A percentile compares a stretch with the other conserved stretches of the same genome.
phyloP scores from a whole-genome alignment of 345 rosid species.

The Iberis pinnata region DNA sequence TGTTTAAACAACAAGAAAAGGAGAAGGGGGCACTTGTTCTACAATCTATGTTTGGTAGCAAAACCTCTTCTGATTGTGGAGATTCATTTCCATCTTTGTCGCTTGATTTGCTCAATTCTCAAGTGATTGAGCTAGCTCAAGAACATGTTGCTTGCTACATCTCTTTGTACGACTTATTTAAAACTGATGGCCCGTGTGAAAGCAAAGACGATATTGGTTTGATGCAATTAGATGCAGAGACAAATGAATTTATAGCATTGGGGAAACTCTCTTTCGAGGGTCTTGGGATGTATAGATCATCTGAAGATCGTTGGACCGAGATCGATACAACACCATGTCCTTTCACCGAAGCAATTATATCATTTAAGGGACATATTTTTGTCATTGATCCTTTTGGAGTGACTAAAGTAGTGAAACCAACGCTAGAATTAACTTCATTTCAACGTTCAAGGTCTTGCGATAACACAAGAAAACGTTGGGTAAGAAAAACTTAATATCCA shows the following conservation, averaged over 20 bases:
- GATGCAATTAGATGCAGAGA: neutral
- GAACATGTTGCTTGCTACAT: constrained; percentile 20
- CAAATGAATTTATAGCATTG: neutral
- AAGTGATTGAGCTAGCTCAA: constrained; percentile 12
- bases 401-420: constrained; percentile 20
- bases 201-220: neutral
- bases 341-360: neutral
- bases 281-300: constrained; percentile 8
- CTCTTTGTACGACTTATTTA: neutral
- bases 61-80: neutral
- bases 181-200: too few species aligned
- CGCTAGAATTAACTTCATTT: constrained; percentile 12
- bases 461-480: constrained; percentile 22
- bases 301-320: constrained; percentile 15
- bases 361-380: constrained; percentile 14
- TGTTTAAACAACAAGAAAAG: constrained; percentile 9
- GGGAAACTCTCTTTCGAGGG: neutral
- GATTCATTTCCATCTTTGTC: constrained; percentile 3
- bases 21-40: constrained; percentile 12
- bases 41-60: constrained; percentile 1
- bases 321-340: neutral
- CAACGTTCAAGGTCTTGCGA: constrained; percentile 10
- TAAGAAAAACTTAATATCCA: neutral
- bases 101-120: constrained; percentile 15
- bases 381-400: constrained; percentile 2